Percentiles rank a stretch among this genome's conserved stretches.
These are phyloP conservation scores for Solanum corneliomulleri DNA, from an alignment of 257 asterid genomes.

Conservation along the genomic window DNA sequence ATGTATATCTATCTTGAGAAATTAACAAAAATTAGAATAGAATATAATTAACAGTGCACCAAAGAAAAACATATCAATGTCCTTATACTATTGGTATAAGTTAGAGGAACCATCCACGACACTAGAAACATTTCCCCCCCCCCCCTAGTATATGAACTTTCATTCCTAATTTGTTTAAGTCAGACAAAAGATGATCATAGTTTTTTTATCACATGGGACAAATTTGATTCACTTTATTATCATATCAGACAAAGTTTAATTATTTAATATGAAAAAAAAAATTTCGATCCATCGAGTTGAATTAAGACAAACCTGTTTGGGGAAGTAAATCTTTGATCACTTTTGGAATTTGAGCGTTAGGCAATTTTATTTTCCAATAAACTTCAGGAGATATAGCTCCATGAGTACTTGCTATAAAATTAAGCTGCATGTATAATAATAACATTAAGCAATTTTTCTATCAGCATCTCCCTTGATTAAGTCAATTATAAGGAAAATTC, in stretches of 20 bases:
- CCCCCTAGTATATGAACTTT: too few relatives aligned
- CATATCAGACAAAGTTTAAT: too few relatives aligned
- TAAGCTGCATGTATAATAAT: background rate
- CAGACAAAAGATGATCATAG: background rate
- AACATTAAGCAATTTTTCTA: background rate
- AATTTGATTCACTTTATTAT: too few relatives aligned
- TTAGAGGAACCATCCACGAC: too few relatives aligned
- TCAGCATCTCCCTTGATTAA: background rate
- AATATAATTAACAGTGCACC: too few relatives aligned
- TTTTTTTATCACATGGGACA: background rate
- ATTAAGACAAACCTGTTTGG: background rate
- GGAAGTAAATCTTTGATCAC: constrained; percentile 2
- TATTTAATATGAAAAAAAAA: too few relatives aligned
- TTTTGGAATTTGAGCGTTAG: constrained; percentile 12
- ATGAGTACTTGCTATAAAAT: constrained; percentile 2
- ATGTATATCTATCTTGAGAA: too few relatives aligned
- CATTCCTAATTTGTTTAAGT: too few relatives aligned
- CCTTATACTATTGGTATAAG: too few relatives aligned
- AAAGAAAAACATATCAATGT: too few relatives aligned
- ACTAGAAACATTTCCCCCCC: too few relatives aligned
- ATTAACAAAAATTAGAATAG: too few relatives aligned
- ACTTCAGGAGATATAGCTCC: constrained; percentile 5
- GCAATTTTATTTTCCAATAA: constrained; percentile 18
- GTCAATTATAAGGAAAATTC: background rate
- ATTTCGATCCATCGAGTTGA: background rate